Base-by-base conservation (phyloP, 2,329 filamentous ascomycete species). In the Diaporthe sp. region DNA sequence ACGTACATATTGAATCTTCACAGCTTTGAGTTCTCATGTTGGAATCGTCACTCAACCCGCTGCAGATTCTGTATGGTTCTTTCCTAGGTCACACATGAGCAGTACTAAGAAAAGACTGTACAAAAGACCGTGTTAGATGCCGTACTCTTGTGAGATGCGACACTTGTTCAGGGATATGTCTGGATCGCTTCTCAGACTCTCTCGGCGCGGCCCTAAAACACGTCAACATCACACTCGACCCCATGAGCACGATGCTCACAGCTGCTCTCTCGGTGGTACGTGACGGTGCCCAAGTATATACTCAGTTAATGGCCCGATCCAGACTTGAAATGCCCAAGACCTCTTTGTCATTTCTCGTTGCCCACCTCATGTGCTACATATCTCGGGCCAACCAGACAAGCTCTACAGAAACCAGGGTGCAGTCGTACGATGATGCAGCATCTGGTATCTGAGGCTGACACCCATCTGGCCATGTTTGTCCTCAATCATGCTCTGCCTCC, bases 391-490 rank as follows among this genome's bases (percentile, higher is more conserved):
- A 68, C 65, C 65, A 68, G 65, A 53, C 31, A 39, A 9, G 34
- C 34, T 53, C 7, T 13, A 9, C 46, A 28, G 44, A 44, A 62
- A 44, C 44, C 62, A 53, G 62, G 62, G 62, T 51, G 44, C 28
- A 46, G 58, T 75, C 73, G 46, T 75, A 75, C 73, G 73, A 75
- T 73, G 46, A 28, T 28, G 46, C 31, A 68, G 65, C 65, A 55
- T 53, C 44, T 68, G 65, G 28, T 68, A 53, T 25, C 46, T 28
- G 44, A 68, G 65, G 65, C 65, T 53, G 65, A 68, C 65, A 39
- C 13, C 46, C 7, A 68, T 53, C 65, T 68, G 65, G 49, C 46
- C 65, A 68, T 39, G 46, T 53, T 39, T 25, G 25, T 39, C 65
- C 31, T 53, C 46, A 19, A 39, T 39, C 46, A 34, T 53, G 46